Base-by-base conservation (phyloP, 208 protist genomes). In the Leptomonas pyrrhocoris region DNA sequence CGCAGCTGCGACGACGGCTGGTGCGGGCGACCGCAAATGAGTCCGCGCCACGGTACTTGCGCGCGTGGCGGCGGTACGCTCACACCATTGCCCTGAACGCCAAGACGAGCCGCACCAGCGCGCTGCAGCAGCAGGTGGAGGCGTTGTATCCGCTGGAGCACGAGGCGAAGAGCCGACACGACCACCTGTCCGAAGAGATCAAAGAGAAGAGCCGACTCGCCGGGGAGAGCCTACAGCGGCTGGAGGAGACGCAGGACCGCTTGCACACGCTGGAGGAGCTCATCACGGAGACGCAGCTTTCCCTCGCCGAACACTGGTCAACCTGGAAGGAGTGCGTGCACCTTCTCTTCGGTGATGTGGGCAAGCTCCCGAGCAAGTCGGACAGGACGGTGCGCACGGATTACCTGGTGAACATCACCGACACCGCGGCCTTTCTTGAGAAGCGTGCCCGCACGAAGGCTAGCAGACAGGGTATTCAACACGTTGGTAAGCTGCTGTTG, bases 361-460 rank as follows among this genome's bases (percentile, higher is more conserved):
- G 84, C 43, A 65, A 73, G 38, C 54, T 84, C 27, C 77, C 74
- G 6, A 73, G 63, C 42, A 63, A 64, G 48, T 64, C 81, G 0
- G 43, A 79, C 53, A 51, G 82, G 12, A 79, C 68, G 23, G 55
- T 70, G 28, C 67, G 71, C 63, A 53, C 60, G 21, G 65, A 62
- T 28, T 57, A 74, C 31, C 62, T 81, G 61, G 81, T 73, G 74
- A 96, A 93, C 74, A 93, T 96, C 75, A 96, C 92, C n/a, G 92
- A 96, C 68, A 88, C 83, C 4, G 85, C 92, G 0, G 50, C 74
- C 8, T 31, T 81, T 19, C 89, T 89, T 51, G 68, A 69, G 40
- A 71, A 74, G 60, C 83, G 90, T 30, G 88, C 92, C 1, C 76
- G 75, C 30, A 81, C 75, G n/a, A 76, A 80, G n/a, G 83, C 81